These are phyloP conservation scores for Podospora pseudoanserina DNA, from an alignment of 495 filamentous ascomycete genomes.

Conservation along the genomic window DNA sequence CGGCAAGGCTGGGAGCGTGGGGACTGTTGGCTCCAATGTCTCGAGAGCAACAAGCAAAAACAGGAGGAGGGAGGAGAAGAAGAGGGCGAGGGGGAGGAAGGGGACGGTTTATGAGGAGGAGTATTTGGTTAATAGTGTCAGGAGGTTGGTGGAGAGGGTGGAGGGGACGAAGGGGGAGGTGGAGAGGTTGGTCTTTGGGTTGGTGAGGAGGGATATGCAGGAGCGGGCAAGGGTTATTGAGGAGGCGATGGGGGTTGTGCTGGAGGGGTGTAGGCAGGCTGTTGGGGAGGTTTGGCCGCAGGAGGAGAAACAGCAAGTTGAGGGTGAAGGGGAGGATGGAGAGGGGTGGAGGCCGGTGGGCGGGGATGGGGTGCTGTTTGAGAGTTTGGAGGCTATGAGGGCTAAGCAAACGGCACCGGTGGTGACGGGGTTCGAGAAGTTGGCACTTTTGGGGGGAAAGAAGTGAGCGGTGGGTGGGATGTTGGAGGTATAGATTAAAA, in stretches of 20 bases:
- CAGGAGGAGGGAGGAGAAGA: conserved; percentile 82
- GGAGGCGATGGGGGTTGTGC: conserved; percentile 63
- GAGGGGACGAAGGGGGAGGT: conserved; percentile 66
- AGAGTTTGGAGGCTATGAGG: conserved; percentile 46
- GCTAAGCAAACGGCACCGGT: conserved; percentile 44
- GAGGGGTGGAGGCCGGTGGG: conserved; percentile 41
- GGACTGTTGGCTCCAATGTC: conserved; percentile 62
- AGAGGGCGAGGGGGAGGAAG: conserved; percentile 89
- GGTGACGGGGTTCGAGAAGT: conserved; percentile 47
- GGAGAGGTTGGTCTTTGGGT: conserved; percentile 64
- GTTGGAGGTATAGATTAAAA: not conserved
- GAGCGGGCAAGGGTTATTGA: conserved; percentile 80
- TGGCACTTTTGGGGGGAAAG: conserved; percentile 42
- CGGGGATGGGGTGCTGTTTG: conserved; percentile 50
- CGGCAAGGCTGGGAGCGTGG: conserved; percentile 54
- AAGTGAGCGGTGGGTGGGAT: conserved; percentile 19
- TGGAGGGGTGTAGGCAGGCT: conserved; percentile 60
- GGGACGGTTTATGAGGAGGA: conserved; percentile 97
- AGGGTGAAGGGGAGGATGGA: conserved; percentile 25
- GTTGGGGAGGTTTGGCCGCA: conserved; percentile 64
- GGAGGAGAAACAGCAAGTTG: conserved; percentile 23
- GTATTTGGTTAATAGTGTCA: conserved; percentile 83
- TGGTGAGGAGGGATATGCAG: conserved; percentile 77
- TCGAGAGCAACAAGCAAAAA: conserved; percentile 80
- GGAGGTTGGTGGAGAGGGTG: conserved; percentile 81